phyloP scores from a whole-genome alignment of 495 filamentous ascomycete genomes.

The Bacidia gigantensis region DNA sequence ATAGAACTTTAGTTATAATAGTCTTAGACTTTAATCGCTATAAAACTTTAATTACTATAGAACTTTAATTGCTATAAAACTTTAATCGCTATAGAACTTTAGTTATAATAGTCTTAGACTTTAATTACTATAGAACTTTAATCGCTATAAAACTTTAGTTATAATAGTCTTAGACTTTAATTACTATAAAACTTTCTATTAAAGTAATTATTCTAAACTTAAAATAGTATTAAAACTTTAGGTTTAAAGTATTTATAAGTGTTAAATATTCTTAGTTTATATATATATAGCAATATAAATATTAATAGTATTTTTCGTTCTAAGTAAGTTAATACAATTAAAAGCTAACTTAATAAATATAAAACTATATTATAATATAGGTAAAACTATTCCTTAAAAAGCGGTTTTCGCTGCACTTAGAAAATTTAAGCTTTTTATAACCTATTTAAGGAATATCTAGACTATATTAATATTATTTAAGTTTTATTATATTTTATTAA shows the following conservation, averaged over 20 bases:
- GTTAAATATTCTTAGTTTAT: not conserved
- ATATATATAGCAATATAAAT: not conserved
- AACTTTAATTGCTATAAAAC: not conserved
- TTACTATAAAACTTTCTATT: no score
- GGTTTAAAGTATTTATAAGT: not conserved
- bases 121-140: no score
- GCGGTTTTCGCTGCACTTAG: not conserved
- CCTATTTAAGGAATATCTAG: no score
- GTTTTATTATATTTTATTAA: not conserved
- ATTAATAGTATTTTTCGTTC: not conserved
- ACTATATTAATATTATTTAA: not conserved
- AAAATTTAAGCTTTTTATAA: constrained; percentile 2
- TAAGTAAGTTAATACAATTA: not conserved
- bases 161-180: no score
- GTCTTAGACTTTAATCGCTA: not conserved
- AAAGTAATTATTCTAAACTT: no score
- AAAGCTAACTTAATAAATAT: no score
- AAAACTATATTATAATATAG: no score
- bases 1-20: not conserved
- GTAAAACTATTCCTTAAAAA: not conserved
- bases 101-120: no score
- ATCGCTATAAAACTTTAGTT: no score
- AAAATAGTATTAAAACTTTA: not conserved
- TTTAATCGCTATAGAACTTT: no score
- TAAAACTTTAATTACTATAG: not conserved